Base-by-base conservation (phyloP, 2,329 filamentous ascomycete species). In the Aspergillus viridinutans region DNA sequence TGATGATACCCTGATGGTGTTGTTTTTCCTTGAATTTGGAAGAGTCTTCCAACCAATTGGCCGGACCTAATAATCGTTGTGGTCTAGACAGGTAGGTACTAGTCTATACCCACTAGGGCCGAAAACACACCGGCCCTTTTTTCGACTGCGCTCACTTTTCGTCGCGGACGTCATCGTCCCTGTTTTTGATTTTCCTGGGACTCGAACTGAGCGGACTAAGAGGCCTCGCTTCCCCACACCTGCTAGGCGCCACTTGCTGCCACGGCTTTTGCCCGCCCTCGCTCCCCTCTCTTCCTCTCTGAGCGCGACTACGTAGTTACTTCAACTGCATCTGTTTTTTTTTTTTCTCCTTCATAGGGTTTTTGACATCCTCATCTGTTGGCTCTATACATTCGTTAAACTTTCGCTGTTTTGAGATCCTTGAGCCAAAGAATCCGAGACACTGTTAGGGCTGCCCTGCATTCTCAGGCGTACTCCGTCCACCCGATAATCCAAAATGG, bases 401-500 rank as follows among this genome's bases (percentile, higher is more conserved):
- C 25, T 42, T 49, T 32, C 52, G 12, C 26, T 42, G 10, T n/a
- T 40, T 52, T 43, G 43, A 47, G 43, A 47, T 47, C 21, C 21
- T 25, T 14, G 20, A 23, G 23, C 20, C 43, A 21, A 14, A 14
- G 21, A 47, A 47, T 23, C 43, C 21, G 20, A 47, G 43, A 47
- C 10, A 45, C 40, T 25, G 47, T 12, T 40, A 35, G 25, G 25
- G 26, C 29, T 54, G 52, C 28, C 23, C 52, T 53, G 43, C 51
- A 49, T 52, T 57, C 42, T 53, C 56, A 50, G 56, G 54, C 52
- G 57, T 61, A 38, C 49, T 55, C 51, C 52, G 32, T 56, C 58
- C 55, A 32, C 57, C 56, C 55, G 20, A 55, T 58, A 49, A 52
- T 63, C 57, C 85, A 87, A 73, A 76, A 97, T 99, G 94, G 94